These are phyloP conservation scores for Pistacia atlantica DNA, from an alignment of 345 rosid species.

Conservation along the genomic window DNA sequence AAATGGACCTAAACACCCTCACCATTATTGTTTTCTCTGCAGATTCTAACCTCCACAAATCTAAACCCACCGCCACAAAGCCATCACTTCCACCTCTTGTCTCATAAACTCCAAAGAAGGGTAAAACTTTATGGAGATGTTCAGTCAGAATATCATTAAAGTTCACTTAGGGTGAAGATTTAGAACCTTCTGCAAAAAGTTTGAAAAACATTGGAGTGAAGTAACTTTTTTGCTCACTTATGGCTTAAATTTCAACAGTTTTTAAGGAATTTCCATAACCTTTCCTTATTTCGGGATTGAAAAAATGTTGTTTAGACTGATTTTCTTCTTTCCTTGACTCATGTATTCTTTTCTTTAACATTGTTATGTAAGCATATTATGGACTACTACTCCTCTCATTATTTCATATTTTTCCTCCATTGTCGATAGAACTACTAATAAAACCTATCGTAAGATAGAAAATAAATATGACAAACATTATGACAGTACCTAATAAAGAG, in stretches of 20 bases:
- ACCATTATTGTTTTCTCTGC: too few species aligned
- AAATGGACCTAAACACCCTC: too few species aligned
- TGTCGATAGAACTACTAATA: neutral
- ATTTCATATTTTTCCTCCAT: neutral
- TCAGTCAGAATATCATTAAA: neutral
- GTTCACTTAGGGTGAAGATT: neutral
- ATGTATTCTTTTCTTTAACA: neutral
- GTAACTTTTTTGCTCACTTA: neutral
- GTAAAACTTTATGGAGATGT: neutral
- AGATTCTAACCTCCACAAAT: too few species aligned
- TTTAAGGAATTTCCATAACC: slow-evolving; percentile 1
- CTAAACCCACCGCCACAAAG: too few species aligned
- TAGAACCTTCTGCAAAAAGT: too few species aligned
- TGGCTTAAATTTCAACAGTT: neutral
- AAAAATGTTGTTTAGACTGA: neutral
- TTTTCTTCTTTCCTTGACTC: neutral
- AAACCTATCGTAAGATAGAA: neutral
- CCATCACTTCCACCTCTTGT: too few species aligned
- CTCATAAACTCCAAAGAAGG: too few species aligned
- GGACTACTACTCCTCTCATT: neutral
- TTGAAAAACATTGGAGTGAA: neutral
- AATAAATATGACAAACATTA: too few species aligned
- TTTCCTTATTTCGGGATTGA: neutral
- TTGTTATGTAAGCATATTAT: neutral
- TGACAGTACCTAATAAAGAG: neutral